A percentile compares a stretch with the other conserved stretches of the same genome.
Conservation (phyloP, 306 rosid genomes). For the Clitoria ternatea region DNA sequence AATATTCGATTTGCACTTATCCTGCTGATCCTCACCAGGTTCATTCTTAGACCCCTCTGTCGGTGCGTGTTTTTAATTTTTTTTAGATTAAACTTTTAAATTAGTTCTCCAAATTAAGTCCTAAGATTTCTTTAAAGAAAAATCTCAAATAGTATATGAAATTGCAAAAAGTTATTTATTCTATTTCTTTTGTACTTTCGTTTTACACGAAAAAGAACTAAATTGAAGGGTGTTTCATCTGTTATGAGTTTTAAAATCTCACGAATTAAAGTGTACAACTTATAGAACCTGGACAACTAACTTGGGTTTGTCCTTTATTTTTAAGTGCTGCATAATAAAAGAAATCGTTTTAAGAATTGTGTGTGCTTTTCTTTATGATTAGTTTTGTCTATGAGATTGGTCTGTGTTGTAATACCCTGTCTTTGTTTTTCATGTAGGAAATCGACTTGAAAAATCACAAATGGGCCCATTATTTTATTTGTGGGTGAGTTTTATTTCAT, state of each 20-base stretch:
- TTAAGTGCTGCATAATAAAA: not conserved
- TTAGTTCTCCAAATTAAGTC: no score
- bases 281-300: no score
- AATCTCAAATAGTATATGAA: no score
- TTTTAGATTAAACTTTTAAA: no score
- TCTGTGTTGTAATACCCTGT: conserved; percentile 8
- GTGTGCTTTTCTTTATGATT: not conserved
- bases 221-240: no score
- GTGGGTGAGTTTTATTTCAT: conserved; percentile 62
- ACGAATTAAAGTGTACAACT: no score
- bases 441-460: conserved; percentile 85
- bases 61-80: not conserved
- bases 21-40: conserved; percentile 94
- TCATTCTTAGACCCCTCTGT: not conserved
- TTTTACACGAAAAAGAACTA: no score
- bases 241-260: no score
- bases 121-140: no score
- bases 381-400: not conserved
- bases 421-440: conserved; percentile 45
- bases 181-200: no score
- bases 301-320: no score
- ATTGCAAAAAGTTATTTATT: no score
- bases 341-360: not conserved
- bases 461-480: conserved; percentile 97
- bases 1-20: conserved; percentile 67